Percentiles rank a stretch among this genome's conserved stretches.
phyloP scores from a whole-genome alignment of 345 rosid species.

The Geranium brycei region DNA sequence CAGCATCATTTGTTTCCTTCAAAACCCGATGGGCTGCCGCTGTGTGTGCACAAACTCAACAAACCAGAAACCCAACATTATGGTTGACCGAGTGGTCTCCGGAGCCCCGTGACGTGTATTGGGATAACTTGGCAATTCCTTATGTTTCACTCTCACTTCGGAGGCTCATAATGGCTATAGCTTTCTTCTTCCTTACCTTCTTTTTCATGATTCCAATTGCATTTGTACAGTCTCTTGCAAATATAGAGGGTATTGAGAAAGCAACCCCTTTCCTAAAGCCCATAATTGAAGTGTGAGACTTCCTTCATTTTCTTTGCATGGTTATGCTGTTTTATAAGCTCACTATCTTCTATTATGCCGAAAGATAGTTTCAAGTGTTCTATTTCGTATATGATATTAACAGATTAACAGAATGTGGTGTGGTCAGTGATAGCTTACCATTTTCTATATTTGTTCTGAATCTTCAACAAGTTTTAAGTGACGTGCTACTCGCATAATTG shows the following conservation, averaged over 20 bases:
- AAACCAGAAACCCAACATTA: constrained; percentile 63
- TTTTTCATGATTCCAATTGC: constrained; percentile 96
- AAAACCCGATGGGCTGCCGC: constrained; percentile 89
- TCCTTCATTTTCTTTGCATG: background rate
- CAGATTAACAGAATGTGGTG: no score
- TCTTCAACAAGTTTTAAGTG: no score
- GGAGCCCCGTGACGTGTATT: constrained; percentile 76
- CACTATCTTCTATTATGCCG: no score
- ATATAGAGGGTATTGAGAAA: constrained; percentile 83
- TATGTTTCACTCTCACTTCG: constrained; percentile 69
- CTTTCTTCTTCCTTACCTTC: constrained; percentile 84
- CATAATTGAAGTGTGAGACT: constrained; percentile 62
- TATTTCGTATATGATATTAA: no score
- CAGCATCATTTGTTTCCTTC: constrained; percentile 82
- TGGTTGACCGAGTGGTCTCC: constrained; percentile 98
- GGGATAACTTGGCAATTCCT: constrained; percentile 83
- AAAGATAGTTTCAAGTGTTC: no score
- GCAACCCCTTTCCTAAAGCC: constrained; percentile 65
- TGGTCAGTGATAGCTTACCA: no score
- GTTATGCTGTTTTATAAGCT: no score
- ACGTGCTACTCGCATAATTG: no score
- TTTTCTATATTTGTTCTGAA: no score
- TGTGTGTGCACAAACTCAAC: constrained; percentile 91
- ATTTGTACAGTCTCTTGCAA: constrained; percentile 81
- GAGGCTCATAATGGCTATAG: constrained; percentile 49